Evolutionary conservation across 306 rosid genomes (phyloP).

Genomic region (Vigna nakashimae): DNA sequence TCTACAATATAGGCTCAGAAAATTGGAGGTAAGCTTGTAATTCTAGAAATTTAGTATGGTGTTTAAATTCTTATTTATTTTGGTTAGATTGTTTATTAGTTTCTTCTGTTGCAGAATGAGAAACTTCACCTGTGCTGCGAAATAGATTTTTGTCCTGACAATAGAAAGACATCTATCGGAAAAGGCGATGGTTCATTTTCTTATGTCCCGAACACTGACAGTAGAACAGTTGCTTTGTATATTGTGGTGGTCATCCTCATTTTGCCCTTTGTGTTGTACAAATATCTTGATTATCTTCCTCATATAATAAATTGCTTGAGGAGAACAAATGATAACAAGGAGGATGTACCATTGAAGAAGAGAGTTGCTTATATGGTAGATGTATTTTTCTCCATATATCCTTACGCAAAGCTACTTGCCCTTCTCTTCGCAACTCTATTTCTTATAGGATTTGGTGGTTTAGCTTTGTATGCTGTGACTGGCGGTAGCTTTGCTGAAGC

Average conservation of each 20-base stretch:
- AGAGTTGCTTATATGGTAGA: conserved; percentile 90
- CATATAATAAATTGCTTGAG: conserved; percentile 57
- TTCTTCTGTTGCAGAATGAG: conserved; percentile 62
- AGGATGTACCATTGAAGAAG: conserved; percentile 88
- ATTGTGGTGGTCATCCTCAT: conserved; percentile 63
- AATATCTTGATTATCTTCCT: conserved; percentile 80
- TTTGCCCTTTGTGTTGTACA: conserved; percentile 77
- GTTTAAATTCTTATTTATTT: conserved; percentile 1
- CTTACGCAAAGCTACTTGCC: conserved; percentile 94
- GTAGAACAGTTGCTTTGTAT: conserved; percentile 77
- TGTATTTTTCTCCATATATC: conserved; percentile 93
- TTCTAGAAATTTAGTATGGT: neutral
- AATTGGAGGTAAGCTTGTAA: conserved; percentile 64
- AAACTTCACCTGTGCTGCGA: conserved; percentile 50
- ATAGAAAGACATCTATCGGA: conserved; percentile 37
- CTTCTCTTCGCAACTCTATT: conserved; percentile 93
- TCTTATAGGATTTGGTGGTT: conserved; percentile 92
- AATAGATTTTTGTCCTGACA: conserved; percentile 40
- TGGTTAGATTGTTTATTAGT: conserved; percentile 15
- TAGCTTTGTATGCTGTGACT: conserved; percentile 92
- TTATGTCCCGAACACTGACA: conserved; percentile 48
- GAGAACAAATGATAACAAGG: conserved; percentile 69
- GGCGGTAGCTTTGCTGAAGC: conserved; percentile 90
- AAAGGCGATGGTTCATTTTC: conserved; percentile 41
- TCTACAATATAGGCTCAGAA: conserved; percentile 61